phyloP scores from a whole-genome alignment of 1,284 basidiomycete species.

The Cutaneotrichosporon sp. region DNA sequence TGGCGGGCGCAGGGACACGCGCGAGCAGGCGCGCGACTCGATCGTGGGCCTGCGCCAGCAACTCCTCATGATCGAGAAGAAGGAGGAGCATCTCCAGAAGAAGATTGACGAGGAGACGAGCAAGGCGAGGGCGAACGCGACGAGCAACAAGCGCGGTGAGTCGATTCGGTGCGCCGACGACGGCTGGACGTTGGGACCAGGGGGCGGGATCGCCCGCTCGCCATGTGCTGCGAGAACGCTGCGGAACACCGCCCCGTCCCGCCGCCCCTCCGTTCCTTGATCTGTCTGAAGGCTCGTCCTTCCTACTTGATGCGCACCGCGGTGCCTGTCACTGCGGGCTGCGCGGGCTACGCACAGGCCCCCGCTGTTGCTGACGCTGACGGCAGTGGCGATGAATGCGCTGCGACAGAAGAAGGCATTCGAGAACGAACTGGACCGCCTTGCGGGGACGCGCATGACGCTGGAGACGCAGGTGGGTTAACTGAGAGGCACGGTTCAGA shows the following conservation, averaged over 20 bases:
- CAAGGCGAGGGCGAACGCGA: conserved; percentile 89
- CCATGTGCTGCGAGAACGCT: too few relatives aligned
- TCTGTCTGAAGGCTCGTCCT: too few relatives aligned
- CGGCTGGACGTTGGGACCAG: too few relatives aligned
- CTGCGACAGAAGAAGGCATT: conserved; percentile 89
- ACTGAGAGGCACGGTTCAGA: too few relatives aligned
- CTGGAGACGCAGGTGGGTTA: conserved; percentile 77
- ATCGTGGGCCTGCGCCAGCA: conserved; percentile 82
- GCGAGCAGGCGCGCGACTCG: conserved; percentile 73
- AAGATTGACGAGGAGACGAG: conserved; percentile 93
- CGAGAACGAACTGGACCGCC: conserved; percentile 80
- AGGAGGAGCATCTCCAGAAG: conserved; percentile 93
- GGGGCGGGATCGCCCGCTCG: too few relatives aligned
- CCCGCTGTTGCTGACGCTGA: conserved; percentile 4
- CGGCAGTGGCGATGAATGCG: conserved; percentile 75
- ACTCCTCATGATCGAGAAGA: conserved; percentile 96
- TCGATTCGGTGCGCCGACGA: background rate
- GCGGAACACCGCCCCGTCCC: too few relatives aligned
- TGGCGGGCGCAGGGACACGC: conserved; percentile 66
- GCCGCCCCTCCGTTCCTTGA: too few relatives aligned
- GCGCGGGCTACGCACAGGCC: too few relatives aligned
- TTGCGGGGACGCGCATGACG: conserved; percentile 83
- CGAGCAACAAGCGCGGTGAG: conserved; percentile 88
- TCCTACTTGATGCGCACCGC: too few relatives aligned
- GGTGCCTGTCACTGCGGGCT: too few relatives aligned